A percentile compares a stretch with the other conserved stretches of the same genome.
These are phyloP conservation scores for Flaveria floridana DNA, from an alignment of 140 eudicot genomes.

Conservation along the genomic window DNA sequence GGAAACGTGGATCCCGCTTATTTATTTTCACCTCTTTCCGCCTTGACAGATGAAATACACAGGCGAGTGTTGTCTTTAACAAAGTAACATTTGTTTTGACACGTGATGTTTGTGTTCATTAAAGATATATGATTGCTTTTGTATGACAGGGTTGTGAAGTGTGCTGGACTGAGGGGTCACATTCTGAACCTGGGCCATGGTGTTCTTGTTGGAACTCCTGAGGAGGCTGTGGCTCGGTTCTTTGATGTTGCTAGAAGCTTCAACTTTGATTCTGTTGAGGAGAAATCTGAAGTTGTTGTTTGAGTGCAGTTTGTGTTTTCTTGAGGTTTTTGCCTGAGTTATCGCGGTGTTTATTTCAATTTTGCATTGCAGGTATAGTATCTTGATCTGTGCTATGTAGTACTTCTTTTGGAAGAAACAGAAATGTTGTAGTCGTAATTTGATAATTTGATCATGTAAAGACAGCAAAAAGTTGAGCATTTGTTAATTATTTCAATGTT, in stretches of 20 bases:
- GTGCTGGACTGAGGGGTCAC: slow-evolving; percentile 87
- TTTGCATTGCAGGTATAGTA: slow-evolving; percentile 24
- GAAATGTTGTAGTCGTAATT: slow-evolving; percentile 22
- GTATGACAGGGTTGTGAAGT: slow-evolving; percentile 76
- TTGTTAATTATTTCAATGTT: background rate
- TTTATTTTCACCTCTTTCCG: slow-evolving; percentile 75
- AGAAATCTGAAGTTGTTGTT: slow-evolving; percentile 45
- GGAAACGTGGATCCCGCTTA: slow-evolving; percentile 95
- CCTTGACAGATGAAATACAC: slow-evolving; percentile 78
- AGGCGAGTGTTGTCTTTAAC: slow-evolving; percentile 45
- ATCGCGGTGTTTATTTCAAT: slow-evolving; percentile 9
- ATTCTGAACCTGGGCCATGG: slow-evolving; percentile 94
- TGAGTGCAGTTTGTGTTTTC: slow-evolving; percentile 32
- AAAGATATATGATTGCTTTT: background rate
- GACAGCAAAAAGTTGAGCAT: background rate
- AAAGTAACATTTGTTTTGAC: background rate
- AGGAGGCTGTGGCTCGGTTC: slow-evolving; percentile 93
- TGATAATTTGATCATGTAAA: slow-evolving; percentile 14
- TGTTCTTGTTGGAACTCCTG: slow-evolving; percentile 98
- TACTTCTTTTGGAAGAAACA: slow-evolving; percentile 19
- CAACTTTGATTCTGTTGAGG: slow-evolving; percentile 49
- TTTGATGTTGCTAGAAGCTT: slow-evolving; percentile 91
- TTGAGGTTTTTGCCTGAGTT: slow-evolving; percentile 20
- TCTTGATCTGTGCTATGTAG: slow-evolving; percentile 19
- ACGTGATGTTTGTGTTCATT: background rate